Conservation (phyloP, 805 yeast species). For the Candida caryicola region DNA sequence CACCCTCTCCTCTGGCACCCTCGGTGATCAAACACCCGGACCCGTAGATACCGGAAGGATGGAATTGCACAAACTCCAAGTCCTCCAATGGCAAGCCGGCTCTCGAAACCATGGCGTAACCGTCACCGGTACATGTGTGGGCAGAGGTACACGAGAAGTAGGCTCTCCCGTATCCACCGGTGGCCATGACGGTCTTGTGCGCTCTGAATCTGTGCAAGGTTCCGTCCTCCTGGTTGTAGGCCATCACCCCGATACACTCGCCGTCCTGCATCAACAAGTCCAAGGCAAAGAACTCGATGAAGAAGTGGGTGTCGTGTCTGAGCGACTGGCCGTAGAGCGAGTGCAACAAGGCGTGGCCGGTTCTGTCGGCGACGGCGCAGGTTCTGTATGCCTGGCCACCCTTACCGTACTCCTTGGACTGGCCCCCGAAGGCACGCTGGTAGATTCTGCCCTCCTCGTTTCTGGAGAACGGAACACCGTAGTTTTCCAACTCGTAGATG, state of each 20-base stretch:
- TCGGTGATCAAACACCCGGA: conserved; percentile 98
- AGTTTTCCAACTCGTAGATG: conserved; percentile 94
- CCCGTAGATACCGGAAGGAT: conserved; percentile 98
- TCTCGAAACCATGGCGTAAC: conserved; percentile 96
- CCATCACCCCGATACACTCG: conserved; percentile 93
- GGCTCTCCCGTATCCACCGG: conserved; percentile 99
- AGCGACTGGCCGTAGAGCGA: conserved; percentile 94
- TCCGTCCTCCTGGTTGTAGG: conserved; percentile 98
- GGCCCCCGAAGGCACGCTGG: conserved; percentile 99
- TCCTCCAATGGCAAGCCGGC: conserved; percentile 98
- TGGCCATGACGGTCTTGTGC: conserved; percentile 93
- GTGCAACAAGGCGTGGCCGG: conserved; percentile 96
- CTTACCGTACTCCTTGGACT: conserved; percentile 89
- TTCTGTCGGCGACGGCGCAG: conserved; percentile 99
- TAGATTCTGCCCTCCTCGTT: conserved; percentile 94
- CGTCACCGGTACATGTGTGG: conserved; percentile 99
- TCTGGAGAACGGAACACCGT: conserved; percentile 97
- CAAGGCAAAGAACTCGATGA: conserved; percentile 94
- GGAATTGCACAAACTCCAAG: conserved; percentile 97
- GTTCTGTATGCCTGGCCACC: conserved; percentile 99
- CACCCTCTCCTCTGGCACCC: conserved; percentile 99
- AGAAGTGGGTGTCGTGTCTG: conserved; percentile 95
- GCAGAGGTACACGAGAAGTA: conserved; percentile 99
- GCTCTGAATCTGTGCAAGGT: conserved; percentile 97
- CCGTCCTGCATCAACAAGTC: conserved; percentile 94